Conservation (phyloP, 768 basidiomycete species). For the Lepiota subincarnata region DNA sequence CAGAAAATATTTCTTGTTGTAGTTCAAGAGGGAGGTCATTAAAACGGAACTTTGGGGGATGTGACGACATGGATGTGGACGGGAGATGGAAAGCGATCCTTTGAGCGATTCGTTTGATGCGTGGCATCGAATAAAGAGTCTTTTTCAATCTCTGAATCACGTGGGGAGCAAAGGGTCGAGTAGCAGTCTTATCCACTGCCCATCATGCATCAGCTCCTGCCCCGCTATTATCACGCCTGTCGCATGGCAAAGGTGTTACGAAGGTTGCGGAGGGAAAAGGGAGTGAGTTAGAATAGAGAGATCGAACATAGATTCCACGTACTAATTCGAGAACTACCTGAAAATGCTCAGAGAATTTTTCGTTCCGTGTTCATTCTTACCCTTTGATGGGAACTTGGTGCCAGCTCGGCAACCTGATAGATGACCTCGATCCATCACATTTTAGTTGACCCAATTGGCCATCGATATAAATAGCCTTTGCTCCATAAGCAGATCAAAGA, state of each 20-base stretch:
- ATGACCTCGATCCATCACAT: constrained; percentile 1
- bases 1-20: constrained; percentile 34
- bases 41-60: constrained; percentile 22
- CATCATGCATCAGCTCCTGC: constrained; percentile 5
- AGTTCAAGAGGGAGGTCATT: constrained; percentile 35
- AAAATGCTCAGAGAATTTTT: constrained; percentile 8
- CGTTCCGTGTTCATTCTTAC: neutral
- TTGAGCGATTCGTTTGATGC: constrained; percentile 20
- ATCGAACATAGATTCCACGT: constrained; percentile 3
- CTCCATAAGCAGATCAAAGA: neutral
- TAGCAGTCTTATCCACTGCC: neutral
- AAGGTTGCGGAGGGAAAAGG: neutral
- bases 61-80: constrained; percentile 16
- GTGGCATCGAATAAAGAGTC: constrained; percentile 18
- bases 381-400: neutral
- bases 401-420: neutral
- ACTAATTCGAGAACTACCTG: constrained; percentile 4
- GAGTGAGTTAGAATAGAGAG: neutral
- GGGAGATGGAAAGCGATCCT: constrained; percentile 18
- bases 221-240: constrained; percentile 17
- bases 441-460: neutral
- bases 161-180: constrained; percentile 20
- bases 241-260: neutral
- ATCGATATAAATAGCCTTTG: neutral
- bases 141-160: constrained; percentile 25